Evolutionary conservation across 1,139 yeast species (phyloP).

Genomic region (Protomyces pachydermus): DNA sequence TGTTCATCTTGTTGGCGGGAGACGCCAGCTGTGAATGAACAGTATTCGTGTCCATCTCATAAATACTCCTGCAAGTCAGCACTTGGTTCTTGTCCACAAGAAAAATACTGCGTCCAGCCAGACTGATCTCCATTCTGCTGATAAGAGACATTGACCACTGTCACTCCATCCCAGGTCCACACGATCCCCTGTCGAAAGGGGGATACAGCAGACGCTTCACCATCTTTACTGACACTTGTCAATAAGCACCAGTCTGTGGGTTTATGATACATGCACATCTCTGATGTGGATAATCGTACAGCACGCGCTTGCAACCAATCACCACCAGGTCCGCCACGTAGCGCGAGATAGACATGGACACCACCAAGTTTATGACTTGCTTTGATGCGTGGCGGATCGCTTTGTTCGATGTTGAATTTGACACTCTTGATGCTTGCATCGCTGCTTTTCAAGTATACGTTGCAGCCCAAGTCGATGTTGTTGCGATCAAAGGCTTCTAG

Average conservation of each 20-base stretch:
- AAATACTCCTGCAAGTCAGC: no score
- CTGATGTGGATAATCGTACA: not conserved
- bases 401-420: not conserved
- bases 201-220: not conserved
- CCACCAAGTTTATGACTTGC: not conserved
- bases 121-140: not conserved
- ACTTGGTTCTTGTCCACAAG: not conserved
- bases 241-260: not conserved
- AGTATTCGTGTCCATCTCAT: no score
- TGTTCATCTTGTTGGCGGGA: no score
- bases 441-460: not conserved
- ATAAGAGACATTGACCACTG: not conserved
- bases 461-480: not conserved
- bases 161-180: not conserved
- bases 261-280: not conserved
- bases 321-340: not conserved
- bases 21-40: no score
- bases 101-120: not conserved
- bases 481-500: not conserved
- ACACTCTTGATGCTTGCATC: not conserved
- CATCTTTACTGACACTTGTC: not conserved
- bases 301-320: not conserved
- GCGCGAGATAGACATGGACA: not conserved
- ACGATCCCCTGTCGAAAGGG: not conserved
- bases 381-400: not conserved